Evolutionary conservation across 352 stramenopile genomes (phyloP).

Genomic region (Pythium brachiatum): DNA sequence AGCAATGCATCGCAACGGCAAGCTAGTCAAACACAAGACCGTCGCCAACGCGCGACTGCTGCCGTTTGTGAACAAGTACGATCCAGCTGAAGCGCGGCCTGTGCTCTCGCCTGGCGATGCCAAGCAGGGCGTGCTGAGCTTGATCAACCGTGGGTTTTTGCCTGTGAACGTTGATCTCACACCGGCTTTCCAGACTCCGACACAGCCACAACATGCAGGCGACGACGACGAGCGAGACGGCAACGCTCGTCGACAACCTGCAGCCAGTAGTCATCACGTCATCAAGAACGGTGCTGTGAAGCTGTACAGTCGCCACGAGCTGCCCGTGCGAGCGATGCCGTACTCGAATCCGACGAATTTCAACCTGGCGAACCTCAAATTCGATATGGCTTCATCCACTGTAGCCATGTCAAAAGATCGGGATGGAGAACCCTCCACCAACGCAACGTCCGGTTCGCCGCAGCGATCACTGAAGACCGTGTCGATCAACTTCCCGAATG

Average conservation of each 20-base stretch:
- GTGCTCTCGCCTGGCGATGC: slow-evolving; percentile 60
- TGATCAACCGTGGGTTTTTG: slow-evolving; percentile 72
- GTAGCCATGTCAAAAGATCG: slow-evolving; percentile 3
- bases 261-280: slow-evolving; percentile 32
- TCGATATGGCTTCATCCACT: slow-evolving; percentile 42
- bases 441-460: not conserved
- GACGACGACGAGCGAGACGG: not conserved
- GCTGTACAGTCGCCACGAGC: slow-evolving; percentile 61
- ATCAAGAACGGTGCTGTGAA: slow-evolving; percentile 49
- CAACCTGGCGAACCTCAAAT: slow-evolving; percentile 77
- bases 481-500: slow-evolving; percentile 17
- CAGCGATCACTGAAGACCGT: slow-evolving; percentile 18
- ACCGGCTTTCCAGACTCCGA: slow-evolving; percentile 43
- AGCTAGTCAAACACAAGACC: slow-evolving; percentile 62
- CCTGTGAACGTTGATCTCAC: slow-evolving; percentile 59
- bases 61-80: slow-evolving; percentile 66
- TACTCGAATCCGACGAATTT: slow-evolving; percentile 68
- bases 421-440: not conserved
- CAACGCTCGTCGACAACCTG: slow-evolving; percentile 1
- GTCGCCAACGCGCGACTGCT: slow-evolving; percentile 49
- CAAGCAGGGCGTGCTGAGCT: slow-evolving; percentile 55
- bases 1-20: slow-evolving; percentile 10
- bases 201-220: no score
- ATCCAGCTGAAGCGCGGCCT: slow-evolving; percentile 49
- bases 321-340: slow-evolving; percentile 40